These are phyloP conservation scores for Drosera spatulata DNA, from an alignment of 179 eudicot species.

Conservation along the genomic window DNA sequence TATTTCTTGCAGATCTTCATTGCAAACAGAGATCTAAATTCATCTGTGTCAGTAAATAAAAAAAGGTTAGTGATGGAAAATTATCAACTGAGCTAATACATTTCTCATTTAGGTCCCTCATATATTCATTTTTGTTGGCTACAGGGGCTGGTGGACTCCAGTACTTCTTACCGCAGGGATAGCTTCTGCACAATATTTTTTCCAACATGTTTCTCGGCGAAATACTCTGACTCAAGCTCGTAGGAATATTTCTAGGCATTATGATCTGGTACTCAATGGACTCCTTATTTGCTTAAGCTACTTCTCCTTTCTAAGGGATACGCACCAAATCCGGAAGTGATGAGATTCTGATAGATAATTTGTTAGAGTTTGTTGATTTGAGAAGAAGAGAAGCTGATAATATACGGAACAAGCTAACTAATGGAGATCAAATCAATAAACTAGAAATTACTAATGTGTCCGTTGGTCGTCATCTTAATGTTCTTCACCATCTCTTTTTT, in stretches of 20 bases:
- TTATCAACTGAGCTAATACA: neutral
- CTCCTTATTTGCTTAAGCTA: neutral
- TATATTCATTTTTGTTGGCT: neutral
- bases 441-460: too few species aligned
- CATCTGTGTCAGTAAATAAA: constrained; percentile 24
- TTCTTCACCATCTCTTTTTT: too few species aligned
- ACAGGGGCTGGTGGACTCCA: constrained; percentile 98
- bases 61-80: constrained; percentile 33
- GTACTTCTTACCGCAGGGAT: constrained; percentile 68
- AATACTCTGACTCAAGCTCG: constrained; percentile 88
- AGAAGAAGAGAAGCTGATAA: too few species aligned
- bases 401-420: too few species aligned
- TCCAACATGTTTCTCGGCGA: constrained; percentile 46
- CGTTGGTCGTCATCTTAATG: too few species aligned
- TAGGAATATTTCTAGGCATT: constrained; percentile 83
- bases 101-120: neutral
- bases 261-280: constrained; percentile 61
- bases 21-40: constrained; percentile 49
- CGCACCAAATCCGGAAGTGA: too few species aligned
- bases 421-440: too few species aligned
- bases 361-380: too few species aligned
- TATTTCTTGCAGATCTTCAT: constrained; percentile 48
- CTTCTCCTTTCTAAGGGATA: too few species aligned
- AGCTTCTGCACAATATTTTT: constrained; percentile 79
- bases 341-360: too few species aligned